Base-by-base conservation (phyloP, 176 grass and related monocot species). In the Puccinellia tenuiflora region DNA sequence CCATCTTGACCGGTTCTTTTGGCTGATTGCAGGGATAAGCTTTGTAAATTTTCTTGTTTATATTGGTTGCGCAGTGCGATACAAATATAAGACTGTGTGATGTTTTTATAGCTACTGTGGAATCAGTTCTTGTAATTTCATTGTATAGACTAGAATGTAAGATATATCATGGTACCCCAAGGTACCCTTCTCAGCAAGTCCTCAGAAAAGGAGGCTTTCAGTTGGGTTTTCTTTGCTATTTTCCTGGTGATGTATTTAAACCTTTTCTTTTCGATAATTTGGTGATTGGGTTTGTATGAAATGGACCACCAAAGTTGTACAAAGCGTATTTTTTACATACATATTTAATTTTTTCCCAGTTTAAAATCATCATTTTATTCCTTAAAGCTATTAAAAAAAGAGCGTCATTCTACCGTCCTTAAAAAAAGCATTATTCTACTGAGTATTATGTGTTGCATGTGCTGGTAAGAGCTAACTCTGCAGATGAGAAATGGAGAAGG, bases 81-180 rank as follows among this genome's bases (percentile, higher is more conserved):
- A 92, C 77, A 97, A 28, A 72, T 94, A 90, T 50, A 97, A 94
- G 92, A 94, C 54, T 79, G 84, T 79, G 53, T 73, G 73, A 61
- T 92, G 76, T 87, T 61, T 67, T n/a, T n/a, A 20, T 78, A 56
- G 28, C 54, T 70, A 61, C 14, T 61, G 63, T 61, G 48, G 30
- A 43, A 26, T 53, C 77, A 42, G 35, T 75, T 28, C 35, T 11
- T 67, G 60, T 84, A 69, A 62, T 69, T 61, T 37, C 59, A 76
- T 21, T 79, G 18, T 62, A 68, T 43, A 75, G 21, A 40, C 35
- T 24, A 56, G 9, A 56, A 3, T 64, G 50, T 8, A 68, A 68
- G 64, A 71, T 42, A 73, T 45, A 24, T 47, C 69, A 29, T 18
- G 69, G 33, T 31, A 5, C 26, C 59, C 12, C 43, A 46, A 46